phyloP scores from a whole-genome alignment of 2,329 filamentous ascomycete genomes.

The Penicillium sp. region DNA sequence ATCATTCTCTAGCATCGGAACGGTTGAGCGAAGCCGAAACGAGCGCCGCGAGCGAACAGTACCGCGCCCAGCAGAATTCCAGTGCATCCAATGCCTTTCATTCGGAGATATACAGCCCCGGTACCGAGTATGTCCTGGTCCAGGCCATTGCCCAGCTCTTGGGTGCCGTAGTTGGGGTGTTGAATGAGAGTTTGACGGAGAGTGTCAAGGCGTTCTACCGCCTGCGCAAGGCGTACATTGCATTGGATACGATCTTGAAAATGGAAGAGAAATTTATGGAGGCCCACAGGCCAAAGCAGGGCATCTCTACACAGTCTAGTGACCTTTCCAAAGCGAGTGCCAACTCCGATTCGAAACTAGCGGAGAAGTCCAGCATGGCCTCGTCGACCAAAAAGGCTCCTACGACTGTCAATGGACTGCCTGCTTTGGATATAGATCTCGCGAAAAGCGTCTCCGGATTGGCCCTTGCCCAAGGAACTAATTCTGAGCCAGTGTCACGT shows the following conservation, averaged over 20 bases:
- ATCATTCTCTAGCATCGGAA: constrained; percentile 57
- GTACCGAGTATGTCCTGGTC: constrained; percentile 83
- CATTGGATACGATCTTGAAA: constrained; percentile 75
- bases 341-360: constrained; percentile 5
- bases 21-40: constrained; percentile 74
- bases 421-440: constrained; percentile 18
- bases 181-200: constrained; percentile 92
- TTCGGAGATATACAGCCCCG: constrained; percentile 72
- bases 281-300: constrained; percentile 24
- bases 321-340: constrained; percentile 13
- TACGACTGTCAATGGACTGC: constrained; percentile 9
- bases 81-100: constrained; percentile 52
- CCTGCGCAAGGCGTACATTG: constrained; percentile 81
- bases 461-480: constrained; percentile 17
- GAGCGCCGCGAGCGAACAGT: constrained; percentile 72
- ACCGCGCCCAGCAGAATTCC: constrained; percentile 67
- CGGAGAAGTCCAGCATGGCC: constrained; percentile 11
- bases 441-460: constrained; percentile 24
- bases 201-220: constrained; percentile 91
- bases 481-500: constrained; percentile 21
- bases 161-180: constrained; percentile 80
- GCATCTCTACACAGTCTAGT: constrained; percentile 11
- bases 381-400: constrained; percentile 18
- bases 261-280: constrained; percentile 65
- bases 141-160: constrained; percentile 86